Evolutionary conservation across 2,329 filamentous ascomycete species (phyloP), one percentile per base, ranked within the genome.

Genomic region (Gyromitra esculenta): DNA sequence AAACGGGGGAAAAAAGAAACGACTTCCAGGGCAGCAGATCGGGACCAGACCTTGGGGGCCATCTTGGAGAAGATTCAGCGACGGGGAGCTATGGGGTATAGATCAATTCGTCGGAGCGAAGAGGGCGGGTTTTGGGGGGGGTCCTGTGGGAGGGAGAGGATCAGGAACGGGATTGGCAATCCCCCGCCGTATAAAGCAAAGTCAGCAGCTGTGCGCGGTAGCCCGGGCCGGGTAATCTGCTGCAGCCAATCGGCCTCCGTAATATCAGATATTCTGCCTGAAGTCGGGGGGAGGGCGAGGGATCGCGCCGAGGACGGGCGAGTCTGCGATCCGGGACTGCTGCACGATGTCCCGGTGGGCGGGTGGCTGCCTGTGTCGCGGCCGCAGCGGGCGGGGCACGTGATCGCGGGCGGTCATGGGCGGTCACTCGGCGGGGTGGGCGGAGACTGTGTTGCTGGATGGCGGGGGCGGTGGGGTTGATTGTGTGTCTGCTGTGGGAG

Each of bases 31-130:
- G 15, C 9, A n/a, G 13, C 18, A 21, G 37, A 48, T 48, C 45
- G 21, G 31, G 15, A 41, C n/a, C 9, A 39, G 48, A 73, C 73
- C 43, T 65, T 71, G 35, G 72, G 59, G 15, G 72, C 57, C 72
- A 75, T 75, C 1, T 57, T 50, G 45, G n/a, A 31, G 45, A 21
- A 18, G 31, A 21, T 9, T 54, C 15, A 57, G 54, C 4, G 60
- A 48, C 2, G 35, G 39, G 15, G 11, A 60, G 57, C 57, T 11
- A 15, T n/a, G 8, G 31, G 31, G 15, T 5, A 31, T 3, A 4
- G 15, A 31, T 41, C 35, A 18, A 21, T 21, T 41, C 56, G 25
- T 2, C 25, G 25, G 15, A 8, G 13, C 6, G 13, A 5, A 15
- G 25, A 15, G 21, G 31, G 37, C 11, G 13, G 1, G 15, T 1